phyloP scores from a whole-genome alignment of 768 basidiomycete species.

The Cyathus striatus region DNA sequence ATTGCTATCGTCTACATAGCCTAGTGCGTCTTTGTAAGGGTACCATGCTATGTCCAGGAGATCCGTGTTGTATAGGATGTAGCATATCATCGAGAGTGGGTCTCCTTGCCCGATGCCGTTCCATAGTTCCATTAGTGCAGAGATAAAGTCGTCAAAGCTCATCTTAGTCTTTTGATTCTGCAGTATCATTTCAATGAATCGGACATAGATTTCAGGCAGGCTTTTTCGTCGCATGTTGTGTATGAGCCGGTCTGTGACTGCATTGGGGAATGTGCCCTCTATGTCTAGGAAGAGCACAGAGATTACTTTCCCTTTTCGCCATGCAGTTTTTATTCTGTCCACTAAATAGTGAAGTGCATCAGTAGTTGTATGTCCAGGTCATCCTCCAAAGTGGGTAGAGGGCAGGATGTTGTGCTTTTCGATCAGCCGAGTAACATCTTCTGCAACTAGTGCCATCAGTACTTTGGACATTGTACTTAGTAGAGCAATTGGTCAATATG shows the following conservation, averaged over 20 bases:
- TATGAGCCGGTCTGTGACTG: slow-evolving; percentile 4
- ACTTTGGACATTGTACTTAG: slow-evolving; percentile 2
- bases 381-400: background rate
- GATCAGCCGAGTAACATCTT: background rate
- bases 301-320: slow-evolving; percentile 3
- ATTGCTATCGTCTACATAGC: background rate
- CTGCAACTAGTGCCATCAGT: background rate
- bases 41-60: background rate
- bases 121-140: background rate
- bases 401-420: background rate
- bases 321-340: background rate
- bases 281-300: slow-evolving; percentile 7
- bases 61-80: slow-evolving; percentile 6
- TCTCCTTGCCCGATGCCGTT: slow-evolving; percentile 9
- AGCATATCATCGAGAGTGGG: slow-evolving; percentile 7
- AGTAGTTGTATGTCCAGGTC: background rate
- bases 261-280: slow-evolving; percentile 6
- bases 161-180: slow-evolving; percentile 4
- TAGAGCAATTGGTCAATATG: slow-evolving; percentile 3
- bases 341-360: background rate
- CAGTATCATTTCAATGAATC: background rate
- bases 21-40: background rate
- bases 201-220: slow-evolving; percentile 2
- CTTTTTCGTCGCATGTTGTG: slow-evolving; percentile 3
- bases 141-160: slow-evolving; percentile 9